Conservation (phyloP, 202 grass and related monocot genomes). For the Panicum virgatum region DNA sequence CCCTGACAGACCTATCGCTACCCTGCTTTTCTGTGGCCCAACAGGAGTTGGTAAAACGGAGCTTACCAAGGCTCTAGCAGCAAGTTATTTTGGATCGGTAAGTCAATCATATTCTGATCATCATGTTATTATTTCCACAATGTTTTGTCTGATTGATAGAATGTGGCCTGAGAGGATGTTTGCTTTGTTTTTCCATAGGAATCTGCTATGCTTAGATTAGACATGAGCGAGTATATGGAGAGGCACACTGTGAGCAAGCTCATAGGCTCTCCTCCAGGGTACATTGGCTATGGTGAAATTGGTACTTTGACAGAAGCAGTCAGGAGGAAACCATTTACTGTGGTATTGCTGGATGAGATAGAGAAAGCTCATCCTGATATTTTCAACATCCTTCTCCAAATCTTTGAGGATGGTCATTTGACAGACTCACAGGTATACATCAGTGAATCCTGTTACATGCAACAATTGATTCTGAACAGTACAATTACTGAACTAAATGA, state of each 20-base stretch:
- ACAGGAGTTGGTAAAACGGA: constrained; percentile 99
- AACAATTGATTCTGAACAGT: constrained; percentile 4
- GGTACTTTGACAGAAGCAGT: constrained; percentile 91
- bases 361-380: constrained; percentile 98
- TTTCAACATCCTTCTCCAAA: constrained; percentile 97
- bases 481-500: not conserved
- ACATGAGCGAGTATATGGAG: constrained; percentile 99
- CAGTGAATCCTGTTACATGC: constrained; percentile 8
- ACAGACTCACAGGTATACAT: constrained; percentile 81
- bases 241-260: constrained; percentile 88
- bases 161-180: constrained; percentile 37
- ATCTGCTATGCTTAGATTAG: constrained; percentile 81
- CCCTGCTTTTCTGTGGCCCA: constrained; percentile 88
- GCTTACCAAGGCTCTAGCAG: constrained; percentile 90
- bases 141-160: constrained; percentile 17
- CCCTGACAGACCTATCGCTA: constrained; percentile 87
- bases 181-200: constrained; percentile 54
- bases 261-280: constrained; percentile 99
- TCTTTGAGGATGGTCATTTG: constrained; percentile 97
- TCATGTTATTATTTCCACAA: constrained; percentile 23
- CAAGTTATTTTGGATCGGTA: constrained; percentile 94
- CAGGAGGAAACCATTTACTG: constrained; percentile 78
- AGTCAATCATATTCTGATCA: constrained; percentile 37
- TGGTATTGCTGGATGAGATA: constrained; percentile 94
- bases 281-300: constrained; percentile 83